A percentile compares a stretch with the other conserved stretches of the same genome.
Evolutionary conservation across 2,329 filamentous ascomycete genomes (phyloP).

Genomic region (Scedosporium boydii): DNA sequence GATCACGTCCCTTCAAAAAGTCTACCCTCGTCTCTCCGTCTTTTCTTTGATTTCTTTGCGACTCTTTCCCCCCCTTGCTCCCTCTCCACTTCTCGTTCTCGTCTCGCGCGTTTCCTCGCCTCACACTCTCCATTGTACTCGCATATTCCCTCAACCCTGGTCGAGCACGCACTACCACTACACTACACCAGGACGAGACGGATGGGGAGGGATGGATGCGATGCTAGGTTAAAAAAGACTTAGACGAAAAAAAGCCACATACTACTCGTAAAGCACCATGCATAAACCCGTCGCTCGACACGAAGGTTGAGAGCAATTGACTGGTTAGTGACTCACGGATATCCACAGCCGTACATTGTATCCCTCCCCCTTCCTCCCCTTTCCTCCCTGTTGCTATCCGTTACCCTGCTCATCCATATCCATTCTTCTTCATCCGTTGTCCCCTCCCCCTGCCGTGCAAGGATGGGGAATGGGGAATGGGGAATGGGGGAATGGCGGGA

Average conservation of each 20-base stretch:
- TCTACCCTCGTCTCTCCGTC: neutral
- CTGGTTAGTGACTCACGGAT: constrained; percentile 1
- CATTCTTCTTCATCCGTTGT: neutral
- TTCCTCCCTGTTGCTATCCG: neutral
- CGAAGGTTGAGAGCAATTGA: neutral
- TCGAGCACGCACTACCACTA: neutral
- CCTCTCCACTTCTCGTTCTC: no score
- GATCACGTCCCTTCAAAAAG: neutral
- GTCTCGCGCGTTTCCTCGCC: neutral
- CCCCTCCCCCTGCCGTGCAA: neutral
- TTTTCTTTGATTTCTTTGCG: neutral
- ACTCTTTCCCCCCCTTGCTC: no score
- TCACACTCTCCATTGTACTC: neutral
- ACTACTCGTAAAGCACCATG: neutral
- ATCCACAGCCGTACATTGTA: neutral
- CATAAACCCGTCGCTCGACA: constrained; percentile 1
- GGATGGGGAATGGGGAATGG: neutral
- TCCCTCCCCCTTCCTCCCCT: neutral
- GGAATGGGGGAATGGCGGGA: neutral
- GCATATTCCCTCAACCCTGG: neutral
- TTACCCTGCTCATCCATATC: neutral
- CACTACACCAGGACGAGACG: neutral
- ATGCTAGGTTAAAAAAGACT: neutral
- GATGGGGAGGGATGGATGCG: neutral
- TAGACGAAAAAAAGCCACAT: neutral